Evolutionary conservation across 169 alveolate genomes (phyloP).

Genomic region (Cryptosporidium xiaoi): DNA sequence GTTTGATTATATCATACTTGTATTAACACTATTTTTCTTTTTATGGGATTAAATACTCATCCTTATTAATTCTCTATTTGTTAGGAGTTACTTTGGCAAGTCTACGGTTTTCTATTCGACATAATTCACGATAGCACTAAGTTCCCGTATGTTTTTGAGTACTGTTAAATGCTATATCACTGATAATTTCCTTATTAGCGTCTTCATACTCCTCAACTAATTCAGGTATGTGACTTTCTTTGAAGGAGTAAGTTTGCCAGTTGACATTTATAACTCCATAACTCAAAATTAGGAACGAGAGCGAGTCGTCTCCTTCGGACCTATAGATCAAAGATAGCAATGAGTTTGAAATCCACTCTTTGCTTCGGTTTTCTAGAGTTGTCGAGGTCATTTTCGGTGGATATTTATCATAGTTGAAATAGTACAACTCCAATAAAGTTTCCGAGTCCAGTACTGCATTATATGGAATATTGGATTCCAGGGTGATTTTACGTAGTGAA

Average conservation of each 20-base stretch:
- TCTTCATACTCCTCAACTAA: constrained; percentile 14
- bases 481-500: not conserved
- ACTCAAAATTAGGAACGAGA: constrained; percentile 33
- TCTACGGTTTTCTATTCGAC: too few relatives aligned
- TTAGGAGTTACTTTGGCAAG: too few relatives aligned
- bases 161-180: constrained; percentile 23
- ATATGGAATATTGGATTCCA: not conserved
- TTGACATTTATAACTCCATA: constrained; percentile 17
- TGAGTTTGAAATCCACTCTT: constrained; percentile 54
- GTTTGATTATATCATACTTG: too few relatives aligned
- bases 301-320: constrained; percentile 25
- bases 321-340: constrained; percentile 10
- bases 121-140: too few relatives aligned
- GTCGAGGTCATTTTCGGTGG: not conserved
- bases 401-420: constrained; percentile 40
- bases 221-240: constrained; percentile 15
- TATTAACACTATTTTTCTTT: too few relatives aligned
- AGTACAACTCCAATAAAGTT: constrained; percentile 31
- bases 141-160: not conserved
- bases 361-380: not conserved
- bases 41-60: too few relatives aligned
- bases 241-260: constrained; percentile 32
- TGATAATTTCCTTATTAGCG: not conserved
- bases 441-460: constrained; percentile 39
- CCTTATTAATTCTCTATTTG: too few relatives aligned